Base-by-base conservation (phyloP, 768 basidiomycete species). In the Vararia minispora region DNA sequence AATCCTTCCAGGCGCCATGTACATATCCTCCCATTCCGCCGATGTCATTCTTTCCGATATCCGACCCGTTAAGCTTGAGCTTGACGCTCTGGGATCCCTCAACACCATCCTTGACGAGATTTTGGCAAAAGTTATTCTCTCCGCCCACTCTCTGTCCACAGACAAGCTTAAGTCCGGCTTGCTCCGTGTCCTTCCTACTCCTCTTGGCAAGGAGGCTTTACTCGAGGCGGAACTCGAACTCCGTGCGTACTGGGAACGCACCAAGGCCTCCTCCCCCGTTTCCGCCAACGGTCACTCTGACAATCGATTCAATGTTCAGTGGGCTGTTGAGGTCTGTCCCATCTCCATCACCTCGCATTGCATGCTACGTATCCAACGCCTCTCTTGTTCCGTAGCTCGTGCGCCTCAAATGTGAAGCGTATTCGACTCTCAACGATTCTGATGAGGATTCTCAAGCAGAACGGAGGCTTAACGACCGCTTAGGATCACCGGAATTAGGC, bases 221-320 rank as follows among this genome's bases (percentile, higher is more conserved):
- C 64, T 91, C 34, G 92, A 97, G 60, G 92, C 92, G 0, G 92
- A 97, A 54, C 68, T 97, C 29, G 92, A 95, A 57, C 58, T 95
- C 32, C 71, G 87, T 52, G 87, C 87, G 6, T 91, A 91, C 64
- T 83, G 80, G 74, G 87, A 88, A 49, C 71, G 78, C 40, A 85
- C 76, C 9, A 53, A 60, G 29, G 61, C 68, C 33, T 52, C 59
- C 35, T 52, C 54, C 26, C 47, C 52, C 26, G 51, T 56, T 23
- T 35, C 54, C 20, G 32, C 37, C 36, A 18, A 18, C 29, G 74
- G 74, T 36, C 71, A 75, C 45, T 70, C 74, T 41, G 56, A 66
- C 26, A 57, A 70, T 44, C 68, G 68, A 21, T 87, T 89, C 52
- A 68, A 78, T 52, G 56, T 88, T 37, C 73, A 79, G 40, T 83